Evolutionary conservation across 2,329 filamentous ascomycete species (phyloP), one percentile per base, ranked within the genome.

Genomic region (Ophiostoma ulmi): DNA sequence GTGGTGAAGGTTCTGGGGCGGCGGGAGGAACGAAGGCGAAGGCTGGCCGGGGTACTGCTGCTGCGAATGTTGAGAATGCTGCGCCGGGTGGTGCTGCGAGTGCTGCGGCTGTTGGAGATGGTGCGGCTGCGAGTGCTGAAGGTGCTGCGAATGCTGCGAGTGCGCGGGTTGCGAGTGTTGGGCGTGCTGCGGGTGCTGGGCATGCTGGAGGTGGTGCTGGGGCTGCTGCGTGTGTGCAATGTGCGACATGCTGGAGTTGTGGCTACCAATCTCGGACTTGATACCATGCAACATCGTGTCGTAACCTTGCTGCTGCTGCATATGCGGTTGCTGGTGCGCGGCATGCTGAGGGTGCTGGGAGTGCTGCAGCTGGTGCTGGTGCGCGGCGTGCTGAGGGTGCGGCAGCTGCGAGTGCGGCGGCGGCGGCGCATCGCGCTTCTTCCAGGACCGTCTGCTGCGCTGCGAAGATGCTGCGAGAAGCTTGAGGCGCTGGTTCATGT

Each of bases 401-500:
- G 61, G 69, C 44, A n/a, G 64, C 55, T 64, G 58, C 20, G 6
- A 44, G 67, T 70, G 69, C 35, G 41, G 14, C 36, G 10, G 36
- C 20, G 63, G 3, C 36, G 63, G 63, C 8, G 35, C 67, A 36
- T 61, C 69, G 17, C 31, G 65, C 58, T 71, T 71, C 68, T 72
- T 71, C 70, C 70, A 71, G 5, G 70, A 44, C 55, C 64, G 69
- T 10, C 75, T 76, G 14, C 72, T 74, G 36, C 81, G 77, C 7
- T 77, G 78, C 5, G 80, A 78, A 35, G 83, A 83, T 22, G 78
- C 77, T 22, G 79, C 76, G 4, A 85, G 78, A 72, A 81, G 79
- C n/a, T 77, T 78, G 68, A 87, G 80, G 38, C 85, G 84, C 41
- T 81, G 80, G 64, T 79, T 78, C 82, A 87, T 86, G 69, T 88